Evolutionary conservation across 2,329 filamentous ascomycete genomes (phyloP).

Genomic region (Xylaria sp.): DNA sequence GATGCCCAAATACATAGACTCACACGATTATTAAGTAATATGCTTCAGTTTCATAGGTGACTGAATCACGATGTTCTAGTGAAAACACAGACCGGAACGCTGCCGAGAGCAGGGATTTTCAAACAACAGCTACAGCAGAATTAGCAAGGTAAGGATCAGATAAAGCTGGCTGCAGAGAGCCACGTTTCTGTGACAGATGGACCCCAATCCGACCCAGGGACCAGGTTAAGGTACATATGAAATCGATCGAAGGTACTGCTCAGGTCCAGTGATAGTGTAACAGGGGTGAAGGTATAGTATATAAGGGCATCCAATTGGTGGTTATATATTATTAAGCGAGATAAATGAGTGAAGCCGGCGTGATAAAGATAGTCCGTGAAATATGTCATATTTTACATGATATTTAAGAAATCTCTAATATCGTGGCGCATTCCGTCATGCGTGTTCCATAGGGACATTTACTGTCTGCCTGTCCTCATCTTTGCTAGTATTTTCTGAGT

Average conservation of each 20-base stretch:
- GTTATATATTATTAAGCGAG: not conserved
- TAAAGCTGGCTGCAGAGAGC: not conserved
- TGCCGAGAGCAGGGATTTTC: not conserved
- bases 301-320: not conserved
- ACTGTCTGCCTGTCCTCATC: not conserved
- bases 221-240: not conserved
- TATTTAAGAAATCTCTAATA: not conserved
- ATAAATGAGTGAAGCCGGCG: not conserved
- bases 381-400: not conserved
- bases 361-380: not conserved
- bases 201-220: not conserved
- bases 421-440: not conserved
- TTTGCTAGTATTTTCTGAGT: conserved; percentile 27
- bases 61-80: not conserved
- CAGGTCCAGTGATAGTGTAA: not conserved
- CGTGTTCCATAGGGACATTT: not conserved
- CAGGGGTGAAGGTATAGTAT: not conserved
- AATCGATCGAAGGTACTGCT: not conserved
- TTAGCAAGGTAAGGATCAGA: not conserved
- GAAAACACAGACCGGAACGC: not conserved
- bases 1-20: not conserved
- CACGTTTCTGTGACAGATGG: not conserved
- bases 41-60: not conserved
- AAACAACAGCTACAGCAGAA: not conserved
- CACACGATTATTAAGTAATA: not conserved